These are phyloP conservation scores for Saccharum spontaneum DNA, from an alignment of 176 grass and related monocot genomes.

Conservation along the genomic window DNA sequence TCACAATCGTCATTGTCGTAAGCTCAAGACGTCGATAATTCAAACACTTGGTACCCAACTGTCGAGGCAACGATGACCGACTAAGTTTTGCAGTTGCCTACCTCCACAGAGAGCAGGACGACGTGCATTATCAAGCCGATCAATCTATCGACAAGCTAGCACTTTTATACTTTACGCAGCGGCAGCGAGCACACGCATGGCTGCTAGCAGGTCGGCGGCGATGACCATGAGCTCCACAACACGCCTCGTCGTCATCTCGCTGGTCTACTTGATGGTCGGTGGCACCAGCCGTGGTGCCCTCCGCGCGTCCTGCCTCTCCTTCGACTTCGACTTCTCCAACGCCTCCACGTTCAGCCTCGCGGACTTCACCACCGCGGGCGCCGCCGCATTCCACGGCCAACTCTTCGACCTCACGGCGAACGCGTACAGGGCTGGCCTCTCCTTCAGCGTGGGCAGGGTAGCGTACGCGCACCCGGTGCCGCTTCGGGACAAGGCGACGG, in stretches of 20 bases:
- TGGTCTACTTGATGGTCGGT: not conserved
- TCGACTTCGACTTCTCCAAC: slow-evolving; percentile 42
- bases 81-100: not conserved
- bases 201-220: not conserved
- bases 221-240: not conserved
- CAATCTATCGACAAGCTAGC: not conserved
- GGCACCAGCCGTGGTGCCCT: not conserved
- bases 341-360: not conserved
- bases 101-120: not conserved
- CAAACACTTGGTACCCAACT: not conserved
- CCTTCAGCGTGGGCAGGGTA: not conserved
- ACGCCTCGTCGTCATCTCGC: not conserved
- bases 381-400: not conserved
- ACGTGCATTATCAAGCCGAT: too few species aligned
- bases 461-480: not conserved
- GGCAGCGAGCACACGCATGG: not conserved
- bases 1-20: too few species aligned
- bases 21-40: not conserved
- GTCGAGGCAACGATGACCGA: not conserved
- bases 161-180: not conserved
- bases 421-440: not conserved
- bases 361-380: not conserved
- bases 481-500: not conserved
- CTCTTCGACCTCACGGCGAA: slow-evolving; percentile 4
- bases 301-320: slow-evolving; percentile 11